Evolutionary conservation across 495 filamentous ascomycete genomes (phyloP), one percentile per base, ranked within the genome.

Genomic region (Collariella sp.): DNA sequence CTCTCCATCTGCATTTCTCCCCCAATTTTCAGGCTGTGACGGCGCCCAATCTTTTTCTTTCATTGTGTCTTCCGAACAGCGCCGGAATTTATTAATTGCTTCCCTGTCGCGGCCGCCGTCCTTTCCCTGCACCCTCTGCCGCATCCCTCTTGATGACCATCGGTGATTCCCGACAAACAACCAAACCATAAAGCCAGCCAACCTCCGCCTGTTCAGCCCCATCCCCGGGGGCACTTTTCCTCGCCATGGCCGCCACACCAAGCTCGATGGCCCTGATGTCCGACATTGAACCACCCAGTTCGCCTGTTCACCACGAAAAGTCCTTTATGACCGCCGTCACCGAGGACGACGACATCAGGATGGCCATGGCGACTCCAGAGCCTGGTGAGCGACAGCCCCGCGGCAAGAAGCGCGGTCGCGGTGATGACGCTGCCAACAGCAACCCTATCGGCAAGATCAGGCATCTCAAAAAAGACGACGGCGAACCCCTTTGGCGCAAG

Each of bases 391-490:
- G 55, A 19, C 65, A 59, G 46, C 43, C 66, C 15, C 62, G 64
- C 43, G 62, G 66, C 22, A 69, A 66, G 60, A 62, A 68, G 59
- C 60, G 65, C 56, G 58, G 45, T 22, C 59, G 65, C 11, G 70
- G 74, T 19, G 71, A 74, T 13, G 61, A 54, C 67, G 56, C 7
- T n/a, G 46, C 52, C 23, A 57, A 59, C 46, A 57, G 55, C 35
- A 56, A 23, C 45, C 86, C 85, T 60, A 85, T 87, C 15, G 90
- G 90, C 65, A 97, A 96, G 72, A 94, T 98, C 34, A 76, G 87
- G 51, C 91, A 97, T 67, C 75, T 98, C 40, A 98, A 98, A 74
- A 97, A 97, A 66, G 90, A 96, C 47, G 93, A 98, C 69, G 93
- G 93, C 56, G 87, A 95, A 41, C 94, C 93, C 12, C 77, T 98